Evolutionary conservation across 306 rosid species (phyloP), one percentile per base, ranked within the genome.

Genomic region (Inga oerstediana): DNA sequence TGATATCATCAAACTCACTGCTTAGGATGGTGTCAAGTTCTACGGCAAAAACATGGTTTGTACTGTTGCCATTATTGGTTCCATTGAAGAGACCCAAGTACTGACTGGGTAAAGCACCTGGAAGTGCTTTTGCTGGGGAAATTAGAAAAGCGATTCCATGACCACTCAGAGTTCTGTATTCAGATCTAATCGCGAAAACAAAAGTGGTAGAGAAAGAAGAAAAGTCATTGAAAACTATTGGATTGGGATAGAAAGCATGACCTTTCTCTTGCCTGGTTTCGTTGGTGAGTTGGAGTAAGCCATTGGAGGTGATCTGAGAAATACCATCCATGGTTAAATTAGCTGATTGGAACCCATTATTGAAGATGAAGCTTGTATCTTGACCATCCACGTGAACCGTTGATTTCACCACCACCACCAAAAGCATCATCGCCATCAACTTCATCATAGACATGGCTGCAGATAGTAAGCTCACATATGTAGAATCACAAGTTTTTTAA

Each of bases 201-300:
- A 58, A n/a, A 20, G 64, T 2, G 64, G 64, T 58, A 20, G 64
- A 58, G 64, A 58, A 58, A 58, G 30, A 56, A 56, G 64, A 58
- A 58, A 30, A 58, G 13, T 58, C 11, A 9, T 2, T n/a, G 64
- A 58, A 58, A 20, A 3, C 4, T 19, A 58, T 58, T 20, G 64
- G 64, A n/a, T 8, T 20, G 10, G 64, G 24, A 8, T 58, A 58
- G 30, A 58, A 58, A 58, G 64, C 92, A 59, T 89, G 93, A 58
- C 94, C 91, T 34, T 11, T 61, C 69, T 71, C 52, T 66, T 87
- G 91, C 24, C 41, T 76, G n/a, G 90, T 77, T 68, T 44, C 79
- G 56, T 94, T 89, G 32, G 97, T 94, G 71, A 94, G 88, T 82
- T 1, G 77, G 30, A 94, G 86, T 8, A 92, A 68, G 74, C 97